Evolutionary conservation across 2,329 filamentous ascomycete genomes (phyloP), one percentile per base, ranked within the genome.

Genomic region (Cladosporium cucumerinum): DNA sequence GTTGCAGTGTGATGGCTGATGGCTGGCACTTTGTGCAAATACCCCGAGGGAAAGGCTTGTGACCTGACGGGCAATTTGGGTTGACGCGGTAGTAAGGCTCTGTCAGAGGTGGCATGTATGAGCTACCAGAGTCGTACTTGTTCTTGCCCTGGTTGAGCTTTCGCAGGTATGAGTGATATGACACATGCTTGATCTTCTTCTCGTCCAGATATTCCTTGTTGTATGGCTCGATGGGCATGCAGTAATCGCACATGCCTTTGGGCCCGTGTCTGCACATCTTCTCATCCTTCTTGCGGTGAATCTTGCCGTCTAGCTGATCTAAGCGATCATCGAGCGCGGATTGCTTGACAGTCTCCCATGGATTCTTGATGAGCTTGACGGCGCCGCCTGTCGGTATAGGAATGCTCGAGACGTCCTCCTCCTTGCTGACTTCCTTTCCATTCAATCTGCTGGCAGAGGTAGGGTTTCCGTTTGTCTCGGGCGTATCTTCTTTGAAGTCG

Each of bases 241-340:
- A 99, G 79, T 97, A 96, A 79, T 99, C 95, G 78, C 95, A 99
- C 95, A 99, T 99, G 76, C 95, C 95, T 79, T 97, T 98, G 60
- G 90, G 89, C 1, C 94, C 94, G 77, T 99, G 95, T 67, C 92
- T 89, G 81, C 95, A 99, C 93, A 99, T 95, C 75, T 91, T 91
- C 65, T 80, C 77, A 76, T 96, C 92, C 65, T 85, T 85, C 67
- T 85, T 85, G 67, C 93, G 84, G 23, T 87, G 81, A 60, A 97
- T 97, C 81, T 97, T 99, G 70, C 95, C 95, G 82, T 95, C 89
- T 70, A 89, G 85, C 79, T 87, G 92, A 78, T 99, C 95, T 74
- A 99, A 81, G 64, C 85, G 82, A 75, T 99, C 89, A 75, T 99
- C 96, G 11, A 99, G 83, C 2, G 88, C 83, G 2, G 93, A 96